These are phyloP conservation scores for Aulographum hederae DNA, from an alignment of 2,329 filamentous ascomycete species.

Conservation along the genomic window DNA sequence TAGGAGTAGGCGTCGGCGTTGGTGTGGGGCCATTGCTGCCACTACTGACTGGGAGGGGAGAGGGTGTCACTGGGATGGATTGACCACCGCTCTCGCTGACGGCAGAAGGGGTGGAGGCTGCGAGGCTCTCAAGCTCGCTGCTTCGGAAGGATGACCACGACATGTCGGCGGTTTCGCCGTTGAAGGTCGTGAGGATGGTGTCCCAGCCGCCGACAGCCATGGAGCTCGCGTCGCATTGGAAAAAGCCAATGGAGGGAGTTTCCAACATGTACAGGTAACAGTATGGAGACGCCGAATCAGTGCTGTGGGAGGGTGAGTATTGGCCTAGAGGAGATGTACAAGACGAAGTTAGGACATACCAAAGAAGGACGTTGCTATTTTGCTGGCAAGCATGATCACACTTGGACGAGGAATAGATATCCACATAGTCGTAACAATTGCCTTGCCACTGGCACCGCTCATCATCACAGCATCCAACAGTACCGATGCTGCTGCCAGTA, in stretches of 20 bases:
- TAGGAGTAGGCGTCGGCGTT: neutral
- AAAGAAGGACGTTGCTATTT: conserved; percentile 4
- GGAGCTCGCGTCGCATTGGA: too few relatives aligned
- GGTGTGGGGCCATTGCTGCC: neutral
- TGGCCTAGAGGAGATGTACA: too few relatives aligned
- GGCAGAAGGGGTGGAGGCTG: too few relatives aligned
- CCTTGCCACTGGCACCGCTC: neutral
- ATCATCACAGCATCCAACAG: conserved; percentile 3
- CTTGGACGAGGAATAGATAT: neutral
- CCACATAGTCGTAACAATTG: neutral
- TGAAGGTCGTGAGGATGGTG: conserved; percentile 2
- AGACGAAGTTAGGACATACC: neutral
- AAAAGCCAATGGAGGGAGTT: too few relatives aligned
- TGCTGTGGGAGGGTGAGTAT: too few relatives aligned
- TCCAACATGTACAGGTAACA: too few relatives aligned
- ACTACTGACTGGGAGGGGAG: too few relatives aligned
- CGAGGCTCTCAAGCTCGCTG: too few relatives aligned
- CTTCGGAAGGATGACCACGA: too few relatives aligned
- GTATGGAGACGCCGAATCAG: too few relatives aligned
- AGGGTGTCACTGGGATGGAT: too few relatives aligned
- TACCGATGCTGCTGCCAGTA: neutral
- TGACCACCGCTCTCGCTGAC: too few relatives aligned
- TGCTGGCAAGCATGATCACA: conserved; percentile 3
- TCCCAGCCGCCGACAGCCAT: neutral
- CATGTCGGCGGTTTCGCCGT: conserved; percentile 1